Conservation (phyloP, 2,329 filamentous ascomycete species). For the Cladosporium velox region DNA sequence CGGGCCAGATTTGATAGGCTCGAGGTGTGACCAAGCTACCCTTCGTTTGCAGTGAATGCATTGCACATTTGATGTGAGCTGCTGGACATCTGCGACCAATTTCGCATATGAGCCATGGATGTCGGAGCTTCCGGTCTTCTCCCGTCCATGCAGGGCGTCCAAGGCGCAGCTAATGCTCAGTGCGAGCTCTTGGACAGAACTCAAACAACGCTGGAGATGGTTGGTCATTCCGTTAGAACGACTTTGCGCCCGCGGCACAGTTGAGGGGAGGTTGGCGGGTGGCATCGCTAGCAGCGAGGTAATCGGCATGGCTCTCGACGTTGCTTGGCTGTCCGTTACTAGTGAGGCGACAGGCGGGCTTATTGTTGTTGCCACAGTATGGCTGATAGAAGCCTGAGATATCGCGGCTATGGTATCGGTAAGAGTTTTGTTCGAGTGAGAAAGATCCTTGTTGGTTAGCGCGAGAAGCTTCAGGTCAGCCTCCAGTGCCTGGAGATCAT, state of each 20-base stretch:
- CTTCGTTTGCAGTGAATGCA: not conserved
- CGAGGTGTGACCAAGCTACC: not conserved
- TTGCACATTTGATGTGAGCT: not conserved
- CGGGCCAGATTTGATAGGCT: not conserved
- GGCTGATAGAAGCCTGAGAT: not conserved
- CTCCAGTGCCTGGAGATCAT: conserved; percentile 8
- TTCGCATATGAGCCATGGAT: not conserved
- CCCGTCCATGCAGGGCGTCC: not conserved
- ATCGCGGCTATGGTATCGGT: conserved; percentile 9
- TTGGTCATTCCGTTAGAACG: not conserved
- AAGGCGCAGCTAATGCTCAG: not conserved
- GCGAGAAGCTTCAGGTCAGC: conserved; percentile 1
- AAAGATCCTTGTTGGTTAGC: conserved; percentile 4
- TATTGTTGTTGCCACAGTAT: too few species aligned
- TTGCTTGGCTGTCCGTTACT: not conserved
- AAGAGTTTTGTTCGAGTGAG: conserved; percentile 2
- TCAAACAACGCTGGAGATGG: conserved; percentile 5
- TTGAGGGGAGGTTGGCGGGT: not conserved
- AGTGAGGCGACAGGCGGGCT: not conserved
- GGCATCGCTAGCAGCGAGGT: not conserved
- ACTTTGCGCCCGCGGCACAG: not conserved
- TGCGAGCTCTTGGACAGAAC: conserved; percentile 12
- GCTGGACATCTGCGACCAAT: not conserved
- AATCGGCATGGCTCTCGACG: not conserved
- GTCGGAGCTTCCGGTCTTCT: not conserved